Conservation (phyloP, 2,329 filamentous ascomycete genomes). For the Parasarocladium wereldwijsianum region DNA sequence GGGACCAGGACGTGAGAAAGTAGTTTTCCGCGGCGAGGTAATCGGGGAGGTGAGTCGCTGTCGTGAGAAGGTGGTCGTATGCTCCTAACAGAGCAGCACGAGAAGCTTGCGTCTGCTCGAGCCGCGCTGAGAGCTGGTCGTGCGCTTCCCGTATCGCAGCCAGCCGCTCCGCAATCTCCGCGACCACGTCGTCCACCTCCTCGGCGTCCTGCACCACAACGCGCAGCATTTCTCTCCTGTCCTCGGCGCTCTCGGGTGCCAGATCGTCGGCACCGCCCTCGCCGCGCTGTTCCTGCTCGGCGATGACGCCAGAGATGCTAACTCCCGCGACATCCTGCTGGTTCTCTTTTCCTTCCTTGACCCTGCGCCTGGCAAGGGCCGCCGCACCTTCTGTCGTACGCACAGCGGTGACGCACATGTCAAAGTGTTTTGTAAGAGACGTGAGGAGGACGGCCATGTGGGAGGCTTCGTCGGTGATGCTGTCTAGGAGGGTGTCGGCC, state of each 20-base stretch:
- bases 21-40: conserved; percentile 51
- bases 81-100: conserved; percentile 46
- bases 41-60: conserved; percentile 48
- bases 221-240: conserved; percentile 68
- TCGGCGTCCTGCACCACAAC: conserved; percentile 61
- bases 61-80: conserved; percentile 50
- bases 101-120: conserved; percentile 30
- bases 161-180: conserved; percentile 60
- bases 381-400: conserved; percentile 76
- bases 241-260: conserved; percentile 59
- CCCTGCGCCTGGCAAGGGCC: conserved; percentile 51
- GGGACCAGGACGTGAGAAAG: conserved; percentile 55
- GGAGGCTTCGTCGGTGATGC: conserved; percentile 59
- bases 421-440: conserved; percentile 75
- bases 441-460: conserved; percentile 71
- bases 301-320: conserved; percentile 52
- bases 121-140: conserved; percentile 46
- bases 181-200: conserved; percentile 51
- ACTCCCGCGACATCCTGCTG: conserved; percentile 34
- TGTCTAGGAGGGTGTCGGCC: conserved; percentile 35
- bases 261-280: conserved; percentile 35
- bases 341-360: conserved; percentile 25
- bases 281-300: conserved; percentile 30
- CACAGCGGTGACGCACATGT: conserved; percentile 82
- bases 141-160: conserved; percentile 64